Conservation (phyloP, 306 rosid genomes). For the Castanea mollissima region DNA sequence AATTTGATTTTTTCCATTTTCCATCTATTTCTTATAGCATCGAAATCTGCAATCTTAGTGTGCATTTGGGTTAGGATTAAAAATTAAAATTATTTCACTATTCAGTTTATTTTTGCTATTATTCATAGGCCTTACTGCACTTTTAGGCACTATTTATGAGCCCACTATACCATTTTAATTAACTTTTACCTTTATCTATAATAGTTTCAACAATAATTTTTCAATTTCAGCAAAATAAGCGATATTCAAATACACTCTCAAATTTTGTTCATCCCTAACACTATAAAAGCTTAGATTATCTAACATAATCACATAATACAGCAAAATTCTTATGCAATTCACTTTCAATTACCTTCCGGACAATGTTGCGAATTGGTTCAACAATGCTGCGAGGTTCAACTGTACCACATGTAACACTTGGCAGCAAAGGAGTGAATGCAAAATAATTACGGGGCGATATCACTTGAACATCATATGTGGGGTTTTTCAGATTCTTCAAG, state of each 20-base stretch:
- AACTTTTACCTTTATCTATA: no score
- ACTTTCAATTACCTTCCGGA: slow-evolving; percentile 49
- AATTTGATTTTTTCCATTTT: neutral
- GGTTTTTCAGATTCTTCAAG: slow-evolving; percentile 62
- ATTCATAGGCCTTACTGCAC: no score
- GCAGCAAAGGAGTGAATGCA: slow-evolving; percentile 90
- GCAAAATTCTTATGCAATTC: neutral
- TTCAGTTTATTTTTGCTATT: no score
- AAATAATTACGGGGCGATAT: slow-evolving; percentile 92
- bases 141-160: no score
- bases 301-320: neutral
- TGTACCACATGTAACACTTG: slow-evolving; percentile 93
- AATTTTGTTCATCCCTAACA: no score
- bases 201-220: no score
- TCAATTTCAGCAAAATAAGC: no score
- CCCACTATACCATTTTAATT: no score
- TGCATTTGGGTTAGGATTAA: no score
- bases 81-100: no score
- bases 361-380: slow-evolving; percentile 84
- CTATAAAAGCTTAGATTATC: no score
- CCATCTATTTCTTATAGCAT: neutral
- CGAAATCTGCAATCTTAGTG: neutral
- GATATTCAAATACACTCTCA: no score
- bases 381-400: slow-evolving; percentile 94
- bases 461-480: slow-evolving; percentile 75